phyloP scores from a whole-genome alignment of 2,329 filamentous ascomycete genomes.

The Clonostachys sp. region DNA sequence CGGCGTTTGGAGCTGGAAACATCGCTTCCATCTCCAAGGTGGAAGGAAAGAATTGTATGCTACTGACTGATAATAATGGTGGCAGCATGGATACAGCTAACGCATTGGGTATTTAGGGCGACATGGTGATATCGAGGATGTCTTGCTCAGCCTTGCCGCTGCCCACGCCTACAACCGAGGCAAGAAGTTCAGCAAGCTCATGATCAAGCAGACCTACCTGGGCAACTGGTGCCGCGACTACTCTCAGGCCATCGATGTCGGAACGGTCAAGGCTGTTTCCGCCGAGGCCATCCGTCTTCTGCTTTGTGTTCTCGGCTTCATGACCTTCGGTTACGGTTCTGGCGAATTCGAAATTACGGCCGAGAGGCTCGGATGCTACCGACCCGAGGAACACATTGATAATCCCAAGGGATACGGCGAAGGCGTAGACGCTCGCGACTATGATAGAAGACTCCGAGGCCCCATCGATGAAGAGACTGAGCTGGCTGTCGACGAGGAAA shows the following conservation, averaged over 20 bases:
- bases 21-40: slow-evolving; percentile 77
- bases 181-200: slow-evolving; percentile 86
- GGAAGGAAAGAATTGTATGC: slow-evolving; percentile 76
- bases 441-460: slow-evolving; percentile 75
- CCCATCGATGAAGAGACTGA: slow-evolving; percentile 77
- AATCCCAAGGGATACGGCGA: slow-evolving; percentile 89
- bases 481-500: slow-evolving; percentile 69
- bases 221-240: slow-evolving; percentile 95
- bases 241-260: slow-evolving; percentile 89
- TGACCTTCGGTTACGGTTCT: slow-evolving; percentile 82
- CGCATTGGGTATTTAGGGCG: slow-evolving; percentile 51
- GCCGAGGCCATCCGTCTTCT: slow-evolving; percentile 87
- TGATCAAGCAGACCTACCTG: slow-evolving; percentile 88
- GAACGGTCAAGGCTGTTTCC: slow-evolving; percentile 85
- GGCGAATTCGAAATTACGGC: slow-evolving; percentile 81
- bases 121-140: slow-evolving; percentile 91
- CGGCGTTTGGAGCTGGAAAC: slow-evolving; percentile 85
- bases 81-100: not conserved
- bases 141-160: slow-evolving; percentile 67
- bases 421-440: slow-evolving; percentile 78
- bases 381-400: slow-evolving; percentile 70
- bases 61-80: not conserved
- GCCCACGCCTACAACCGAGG: slow-evolving; percentile 44
- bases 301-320: slow-evolving; percentile 83
- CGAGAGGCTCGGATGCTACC: slow-evolving; percentile 77